Conservation (phyloP, 129 eudicot genomes). For the Flaveria robusta region DNA sequence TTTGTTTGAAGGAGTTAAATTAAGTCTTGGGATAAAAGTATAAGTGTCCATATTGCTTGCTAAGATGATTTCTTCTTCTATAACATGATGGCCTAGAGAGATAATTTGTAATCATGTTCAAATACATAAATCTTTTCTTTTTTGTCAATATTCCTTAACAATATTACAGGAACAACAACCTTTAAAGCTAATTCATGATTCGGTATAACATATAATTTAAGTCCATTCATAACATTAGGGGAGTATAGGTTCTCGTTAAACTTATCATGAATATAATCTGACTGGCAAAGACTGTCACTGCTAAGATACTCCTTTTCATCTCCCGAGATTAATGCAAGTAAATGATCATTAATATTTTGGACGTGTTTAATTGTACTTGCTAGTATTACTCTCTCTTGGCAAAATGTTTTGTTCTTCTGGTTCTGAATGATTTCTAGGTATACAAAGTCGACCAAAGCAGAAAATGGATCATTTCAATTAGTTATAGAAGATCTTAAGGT, state of each 20-base stretch:
- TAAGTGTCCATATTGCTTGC: neutral
- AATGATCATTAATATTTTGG: conserved; percentile 1
- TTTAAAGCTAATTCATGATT: neutral
- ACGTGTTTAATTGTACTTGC: conserved; percentile 19
- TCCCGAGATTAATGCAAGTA: neutral
- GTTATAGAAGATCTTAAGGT: too few relatives aligned
- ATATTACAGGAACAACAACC: neutral
- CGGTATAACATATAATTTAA: neutral
- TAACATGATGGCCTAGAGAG: neutral
- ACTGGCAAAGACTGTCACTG: neutral
- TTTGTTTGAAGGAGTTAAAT: neutral
- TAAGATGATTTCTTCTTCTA: neutral
- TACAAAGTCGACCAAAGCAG: too few relatives aligned
- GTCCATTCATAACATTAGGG: neutral
- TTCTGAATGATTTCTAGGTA: too few relatives aligned
- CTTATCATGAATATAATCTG: neutral
- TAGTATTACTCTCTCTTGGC: conserved; percentile 26
- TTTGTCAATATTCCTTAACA: neutral
- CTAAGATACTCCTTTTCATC: neutral
- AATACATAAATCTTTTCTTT: neutral
- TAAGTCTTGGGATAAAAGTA: too few relatives aligned
- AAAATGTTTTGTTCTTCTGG: neutral
- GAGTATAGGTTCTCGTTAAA: neutral
- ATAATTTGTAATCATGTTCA: neutral
- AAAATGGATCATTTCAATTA: too few relatives aligned